Base-by-base conservation (phyloP, 2,329 filamentous ascomycete species). In the Fusarium euwallaceae region DNA sequence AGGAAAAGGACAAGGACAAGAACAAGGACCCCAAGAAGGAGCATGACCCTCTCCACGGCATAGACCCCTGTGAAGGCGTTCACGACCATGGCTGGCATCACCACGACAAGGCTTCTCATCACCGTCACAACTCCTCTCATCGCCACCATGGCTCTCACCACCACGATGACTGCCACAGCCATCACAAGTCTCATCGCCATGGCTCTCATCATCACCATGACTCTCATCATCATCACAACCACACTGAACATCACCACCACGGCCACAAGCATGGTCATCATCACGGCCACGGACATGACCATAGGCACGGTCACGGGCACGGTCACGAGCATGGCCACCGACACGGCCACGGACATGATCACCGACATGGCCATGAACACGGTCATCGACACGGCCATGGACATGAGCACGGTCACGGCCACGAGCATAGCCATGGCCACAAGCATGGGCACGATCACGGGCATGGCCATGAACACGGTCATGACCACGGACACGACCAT, bases 341-440 rank as follows among this genome's bases (percentile, higher is more conserved):
- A 16, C 39, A 45, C 27, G 51, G n/a, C 37, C 34, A 43, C 37
- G 22, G 36, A 29, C 58, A 41, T 29, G n/a, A 20, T 17, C 58
- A 61, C 22, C 7, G 22, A 17, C 55, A 59, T 22, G 55, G 29
- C 7, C 27, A 58, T 32, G 9, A n/a, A 16, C 39, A 45, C 27
- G 51, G n/a, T 22, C 22, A 55, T n/a, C 24, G 29, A 14, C 64
- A 66, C 24, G 7, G 45, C n/a, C 62, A 66, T 16, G 37, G 61
- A 24, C 27, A 67, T 11, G 16, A 64, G 6, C 39, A 69, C 29
- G 17, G 61, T 17, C 60, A 45, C 29, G 32, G 36, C 22, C 69
- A 68, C 27, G 17, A 32, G 36, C 51, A 61, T 10, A n/a, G n/a
- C 6, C 64, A 66, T 22, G 64, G 24, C 22, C 64, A 67, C 27